These are phyloP conservation scores for Licmophora abbreviata DNA, from an alignment of 108 stramenopile genomes.

Conservation along the genomic window DNA sequence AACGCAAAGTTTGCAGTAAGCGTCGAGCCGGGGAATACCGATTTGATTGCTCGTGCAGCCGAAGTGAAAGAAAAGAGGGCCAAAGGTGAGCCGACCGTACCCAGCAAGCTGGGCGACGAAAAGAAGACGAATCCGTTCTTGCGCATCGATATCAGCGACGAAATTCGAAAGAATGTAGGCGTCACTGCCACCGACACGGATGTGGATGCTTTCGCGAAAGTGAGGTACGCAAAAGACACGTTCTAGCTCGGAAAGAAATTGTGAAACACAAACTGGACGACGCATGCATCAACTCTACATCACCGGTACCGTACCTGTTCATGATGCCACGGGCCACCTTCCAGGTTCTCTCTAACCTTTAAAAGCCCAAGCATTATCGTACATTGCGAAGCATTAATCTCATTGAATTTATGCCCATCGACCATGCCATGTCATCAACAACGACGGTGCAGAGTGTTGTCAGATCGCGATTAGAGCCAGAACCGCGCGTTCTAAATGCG, in stretches of 20 bases:
- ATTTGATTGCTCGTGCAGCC: slow-evolving; percentile 40
- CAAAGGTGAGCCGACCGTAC: slow-evolving; percentile 68
- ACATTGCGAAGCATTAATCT: too few relatives aligned
- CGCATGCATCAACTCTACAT: too few relatives aligned
- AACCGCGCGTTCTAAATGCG: too few relatives aligned
- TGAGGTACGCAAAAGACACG: slow-evolving; percentile 59
- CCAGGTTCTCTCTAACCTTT: too few relatives aligned
- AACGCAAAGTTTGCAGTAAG: slow-evolving; percentile 74
- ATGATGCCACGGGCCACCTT: too few relatives aligned
- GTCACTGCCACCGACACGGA: slow-evolving; percentile 28
- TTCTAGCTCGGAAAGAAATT: slow-evolving; percentile 15
- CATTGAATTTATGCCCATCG: too few relatives aligned
- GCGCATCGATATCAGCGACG: slow-evolving; percentile 59
- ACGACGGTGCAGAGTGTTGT: too few relatives aligned
- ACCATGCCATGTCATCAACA: too few relatives aligned
- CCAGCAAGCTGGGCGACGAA: slow-evolving; percentile 57
- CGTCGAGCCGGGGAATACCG: slow-evolving; percentile 67
- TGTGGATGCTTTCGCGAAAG: slow-evolving; percentile 52
- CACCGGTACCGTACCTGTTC: too few relatives aligned
- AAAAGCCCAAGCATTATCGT: too few relatives aligned
- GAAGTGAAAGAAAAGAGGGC: slow-evolving; percentile 37
- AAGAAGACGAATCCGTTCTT: slow-evolving; percentile 77
- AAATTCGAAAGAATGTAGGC: slow-evolving; percentile 57
- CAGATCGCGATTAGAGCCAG: too few relatives aligned
- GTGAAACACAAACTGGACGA: too few relatives aligned